Evolutionary conservation across 257 asterid species (phyloP).

Genomic region (Solanum medicagineum): DNA sequence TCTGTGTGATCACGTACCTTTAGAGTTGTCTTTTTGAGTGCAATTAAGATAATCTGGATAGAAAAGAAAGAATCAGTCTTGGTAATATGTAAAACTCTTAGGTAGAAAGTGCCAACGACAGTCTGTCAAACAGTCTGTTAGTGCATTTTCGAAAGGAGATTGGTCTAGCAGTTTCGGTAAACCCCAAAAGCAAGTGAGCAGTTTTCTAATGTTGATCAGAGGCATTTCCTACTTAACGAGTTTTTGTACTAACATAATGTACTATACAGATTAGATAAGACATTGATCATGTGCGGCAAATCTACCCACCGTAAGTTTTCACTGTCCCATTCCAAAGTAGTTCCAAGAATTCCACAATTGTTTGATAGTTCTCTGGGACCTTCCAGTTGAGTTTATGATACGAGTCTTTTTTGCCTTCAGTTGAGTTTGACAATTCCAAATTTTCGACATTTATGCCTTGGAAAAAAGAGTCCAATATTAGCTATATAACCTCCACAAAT

Average conservation of each 20-base stretch:
- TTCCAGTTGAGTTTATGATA: background rate
- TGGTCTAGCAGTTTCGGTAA: background rate
- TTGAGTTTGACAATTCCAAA: background rate
- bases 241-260: background rate
- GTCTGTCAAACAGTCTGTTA: background rate
- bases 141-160: background rate
- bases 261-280: background rate
- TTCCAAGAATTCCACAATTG: constrained; percentile 13
- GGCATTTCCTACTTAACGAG: background rate
- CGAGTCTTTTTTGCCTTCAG: background rate
- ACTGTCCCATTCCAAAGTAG: constrained; percentile 10
- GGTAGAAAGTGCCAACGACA: background rate
- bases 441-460: constrained; percentile 10
- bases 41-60: background rate
- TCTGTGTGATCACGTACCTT: background rate
- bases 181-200: background rate
- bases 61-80: background rate
- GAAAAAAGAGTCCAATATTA: background rate
- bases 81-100: background rate
- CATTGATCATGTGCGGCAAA: background rate
- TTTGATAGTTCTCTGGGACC: constrained; percentile 29
- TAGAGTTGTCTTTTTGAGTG: background rate
- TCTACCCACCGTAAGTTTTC: constrained; percentile 1
- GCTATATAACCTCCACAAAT: background rate
- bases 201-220: background rate